Percentiles rank a stretch among this genome's conserved stretches.
Conservation (phyloP, 352 stramenopile species). For the Globisporangium camurandrum region DNA sequence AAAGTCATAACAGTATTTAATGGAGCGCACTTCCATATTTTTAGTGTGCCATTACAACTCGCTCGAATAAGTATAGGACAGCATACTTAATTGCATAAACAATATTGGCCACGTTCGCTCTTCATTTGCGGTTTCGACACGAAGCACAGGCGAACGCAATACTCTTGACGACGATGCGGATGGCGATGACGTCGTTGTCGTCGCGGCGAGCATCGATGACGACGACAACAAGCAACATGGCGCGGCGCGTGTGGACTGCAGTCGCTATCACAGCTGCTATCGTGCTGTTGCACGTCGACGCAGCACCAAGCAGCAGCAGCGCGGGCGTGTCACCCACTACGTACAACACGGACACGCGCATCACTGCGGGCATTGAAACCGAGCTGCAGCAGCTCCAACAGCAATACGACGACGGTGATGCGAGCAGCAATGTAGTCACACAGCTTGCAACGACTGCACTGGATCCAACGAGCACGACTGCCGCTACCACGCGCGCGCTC, state of each 20-base stretch:
- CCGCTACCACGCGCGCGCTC: conserved; percentile 35
- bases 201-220: too few species aligned
- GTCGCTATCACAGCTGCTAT: background rate
- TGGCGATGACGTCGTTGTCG: background rate
- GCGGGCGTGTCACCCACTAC: background rate
- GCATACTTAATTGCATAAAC: too few species aligned
- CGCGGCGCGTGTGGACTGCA: background rate
- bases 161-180: background rate
- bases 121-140: too few species aligned
- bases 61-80: too few species aligned
- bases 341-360: background rate
- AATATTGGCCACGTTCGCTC: too few species aligned
- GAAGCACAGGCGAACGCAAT: background rate
- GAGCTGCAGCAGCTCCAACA: background rate
- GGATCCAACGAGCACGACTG: conserved; percentile 19
- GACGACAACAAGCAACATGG: background rate
- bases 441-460: conserved; percentile 40
- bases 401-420: background rate
- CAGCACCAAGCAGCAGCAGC: too few species aligned
- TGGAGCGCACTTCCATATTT: too few species aligned
- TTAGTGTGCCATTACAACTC: too few species aligned
- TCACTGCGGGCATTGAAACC: background rate
- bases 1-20: too few species aligned
- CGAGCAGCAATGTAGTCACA: too few species aligned
- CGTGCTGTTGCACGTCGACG: background rate